A percentile compares a stretch with the other conserved stretches of the same genome.
Conservation (phyloP, 805 yeast species). For the Cyberlindnera xylosilytica region DNA sequence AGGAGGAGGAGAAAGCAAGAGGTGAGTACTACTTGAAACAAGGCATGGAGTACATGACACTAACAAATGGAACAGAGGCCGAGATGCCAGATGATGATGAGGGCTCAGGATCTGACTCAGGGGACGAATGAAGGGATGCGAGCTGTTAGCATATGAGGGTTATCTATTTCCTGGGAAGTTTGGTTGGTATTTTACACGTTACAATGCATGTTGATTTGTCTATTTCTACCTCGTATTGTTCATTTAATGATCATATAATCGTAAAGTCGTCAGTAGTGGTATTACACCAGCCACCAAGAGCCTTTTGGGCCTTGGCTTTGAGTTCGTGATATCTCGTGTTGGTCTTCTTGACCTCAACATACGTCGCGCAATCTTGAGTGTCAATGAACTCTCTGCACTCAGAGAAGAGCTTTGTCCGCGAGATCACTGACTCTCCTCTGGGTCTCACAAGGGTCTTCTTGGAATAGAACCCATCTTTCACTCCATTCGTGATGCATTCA, state of each 20-base stretch:
- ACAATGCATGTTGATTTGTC: slow-evolving; percentile 5
- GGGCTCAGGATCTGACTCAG: slow-evolving; percentile 24
- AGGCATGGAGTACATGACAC: slow-evolving; percentile 14
- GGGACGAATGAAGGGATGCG: slow-evolving; percentile 9
- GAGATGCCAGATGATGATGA: slow-evolving; percentile 31
- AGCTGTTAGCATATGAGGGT: neutral
- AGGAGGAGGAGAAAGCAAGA: slow-evolving; percentile 33
- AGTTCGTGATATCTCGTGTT: slow-evolving; percentile 28
- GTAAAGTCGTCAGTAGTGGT: slow-evolving; percentile 43
- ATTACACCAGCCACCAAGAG: slow-evolving; percentile 44
- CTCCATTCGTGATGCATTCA: slow-evolving; percentile 50
- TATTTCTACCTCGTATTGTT: neutral
- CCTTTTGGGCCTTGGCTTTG: slow-evolving; percentile 29
- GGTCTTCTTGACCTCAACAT: slow-evolving; percentile 31
- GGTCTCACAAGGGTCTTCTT: slow-evolving; percentile 43
- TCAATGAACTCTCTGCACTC: slow-evolving; percentile 19
- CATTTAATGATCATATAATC: neutral
- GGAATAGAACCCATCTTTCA: slow-evolving; percentile 52
- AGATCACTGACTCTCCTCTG: slow-evolving; percentile 41
- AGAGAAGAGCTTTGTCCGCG: slow-evolving; percentile 27
- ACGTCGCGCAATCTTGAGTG: slow-evolving; percentile 17
- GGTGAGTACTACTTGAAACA: slow-evolving; percentile 23
- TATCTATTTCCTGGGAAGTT: neutral
- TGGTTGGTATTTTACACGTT: neutral
- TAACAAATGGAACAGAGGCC: slow-evolving; percentile 28